Evolutionary conservation across 2,329 filamentous ascomycete species (phyloP), one percentile per base, ranked within the genome.

Genomic region (Cladorrhinum sp.): DNA sequence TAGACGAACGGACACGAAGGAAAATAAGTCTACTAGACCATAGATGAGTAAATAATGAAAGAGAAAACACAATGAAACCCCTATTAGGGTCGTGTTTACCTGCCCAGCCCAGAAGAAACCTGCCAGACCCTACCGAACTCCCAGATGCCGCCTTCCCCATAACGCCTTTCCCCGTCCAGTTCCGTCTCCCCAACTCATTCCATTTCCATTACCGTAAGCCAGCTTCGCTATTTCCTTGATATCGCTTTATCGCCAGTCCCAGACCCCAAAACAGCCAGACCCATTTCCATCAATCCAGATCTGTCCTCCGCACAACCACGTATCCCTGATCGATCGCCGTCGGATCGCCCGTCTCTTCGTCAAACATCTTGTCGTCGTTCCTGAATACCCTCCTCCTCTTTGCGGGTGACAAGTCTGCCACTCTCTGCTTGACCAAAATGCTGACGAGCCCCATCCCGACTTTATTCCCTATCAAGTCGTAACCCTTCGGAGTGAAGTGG

Each of bases 391-490:
- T 63, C 51, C 67, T 66, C 23, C 68, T 62, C 61, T 67, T 72
- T 18, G 67, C 61, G 20, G 62, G 62, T 18, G 59, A 55, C 16
- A 39, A 36, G 20, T 62, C 48, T 21, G 51, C 59, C 18, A 53
- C 56, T 56, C 61, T 62, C 20, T 70, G 66, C 49, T 57, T 60
- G 10, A 63, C 65, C 58, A 78, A 62, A 64, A 86, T 73, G 28
- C 77, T 75, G 51, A 84, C 74, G 9, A 89, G 71, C 28, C 74
- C 77, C 23, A 80, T 76, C 52, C 80, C 86, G 55, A 89, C 76
- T 60, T 81, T 76, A 42, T 79, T 75, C 1, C 86, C 86, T 77
- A 89, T 84, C 67, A 83, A 74, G 68, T 87, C 79, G 74, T 89
- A 89, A 7, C 86, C 86, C 6, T 75, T 77, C 0, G 75, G 71